Percentiles rank a stretch among this genome's conserved stretches.
These are phyloP conservation scores for Spatholobus suberectus DNA, from an alignment of 306 rosid genomes.

Conservation along the genomic window DNA sequence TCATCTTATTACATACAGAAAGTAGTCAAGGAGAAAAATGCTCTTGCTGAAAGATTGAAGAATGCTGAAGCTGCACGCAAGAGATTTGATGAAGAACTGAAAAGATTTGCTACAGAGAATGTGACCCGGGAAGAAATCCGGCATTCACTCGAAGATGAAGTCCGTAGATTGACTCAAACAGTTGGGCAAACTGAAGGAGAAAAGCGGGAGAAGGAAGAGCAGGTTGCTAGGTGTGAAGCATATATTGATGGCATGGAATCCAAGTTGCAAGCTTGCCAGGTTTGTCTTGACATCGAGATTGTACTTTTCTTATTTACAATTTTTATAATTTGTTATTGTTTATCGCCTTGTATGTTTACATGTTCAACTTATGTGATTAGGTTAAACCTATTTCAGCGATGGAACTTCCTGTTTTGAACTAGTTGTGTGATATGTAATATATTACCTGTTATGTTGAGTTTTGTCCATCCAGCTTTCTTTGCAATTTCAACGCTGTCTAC, in stretches of 20 bases:
- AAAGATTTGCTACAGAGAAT: constrained; percentile 91
- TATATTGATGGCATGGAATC: constrained; percentile 99
- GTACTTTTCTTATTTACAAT: not conserved
- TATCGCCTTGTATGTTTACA: constrained; percentile 1
- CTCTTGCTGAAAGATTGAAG: constrained; percentile 93
- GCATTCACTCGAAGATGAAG: constrained; percentile 94
- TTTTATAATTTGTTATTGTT: constrained; percentile 11
- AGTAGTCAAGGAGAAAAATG: constrained; percentile 94
- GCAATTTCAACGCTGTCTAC: constrained; percentile 22
- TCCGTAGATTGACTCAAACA: constrained; percentile 85
- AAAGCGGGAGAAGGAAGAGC: constrained; percentile 96
- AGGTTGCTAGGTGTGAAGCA: constrained; percentile 94
- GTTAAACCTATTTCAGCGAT: constrained; percentile 9
- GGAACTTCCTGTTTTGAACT: constrained; percentile 29
- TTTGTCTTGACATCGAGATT: constrained; percentile 46
- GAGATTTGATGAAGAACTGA: constrained; percentile 97
- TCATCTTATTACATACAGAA: constrained; percentile 65
- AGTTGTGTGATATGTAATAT: constrained; percentile 6
- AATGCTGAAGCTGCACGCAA: constrained; percentile 95
- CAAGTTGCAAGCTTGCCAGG: constrained; percentile 97
- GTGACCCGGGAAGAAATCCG: constrained; percentile 92
- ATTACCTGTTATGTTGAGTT: not conserved
- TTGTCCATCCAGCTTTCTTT: constrained; percentile 26
- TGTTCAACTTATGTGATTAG: not conserved
- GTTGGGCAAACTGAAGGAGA: constrained; percentile 98